Evolutionary conservation across 2,329 filamentous ascomycete genomes (phyloP), one percentile per base, ranked within the genome.

Genomic region (Verticillium nonalfalfae): DNA sequence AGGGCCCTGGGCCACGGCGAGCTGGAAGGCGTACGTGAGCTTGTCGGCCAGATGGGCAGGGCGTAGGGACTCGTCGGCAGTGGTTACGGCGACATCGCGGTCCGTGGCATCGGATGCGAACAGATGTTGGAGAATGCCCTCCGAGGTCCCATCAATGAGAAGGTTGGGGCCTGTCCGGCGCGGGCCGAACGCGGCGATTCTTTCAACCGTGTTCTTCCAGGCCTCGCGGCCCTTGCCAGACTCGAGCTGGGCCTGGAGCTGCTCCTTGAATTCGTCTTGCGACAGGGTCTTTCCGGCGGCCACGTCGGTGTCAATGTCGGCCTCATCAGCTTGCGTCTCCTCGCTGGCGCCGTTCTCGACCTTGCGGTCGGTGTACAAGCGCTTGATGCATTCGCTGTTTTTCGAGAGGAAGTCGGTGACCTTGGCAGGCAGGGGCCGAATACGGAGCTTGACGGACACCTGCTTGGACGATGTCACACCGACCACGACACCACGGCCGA

Each of bases 21-120:
- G 88, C 73, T 99, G 95, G 81, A 99, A 99, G 57, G 91, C 93
- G 73, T 99, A 93, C 9, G 86, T 82, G 65, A 98, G 90, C 72
- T 96, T 98, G 78, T 98, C 94, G 61, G 88, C 86, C 66, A 98
- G 88, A 69, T 95, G 89, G 57, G 81, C 81, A 4, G 88, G 80
- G 60, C 81, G 77, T 52, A 90, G 76, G 57, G 76, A 74, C 60
- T 85, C 81, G 57, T 79, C 77, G 3, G 77, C 76, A 7, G 75
- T 73, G 3, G 77, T 78, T 18, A 56, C 59, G 26, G 71, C 67
- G 40, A 65, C 65, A 7, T 69, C 66, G 36, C 67, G 60, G 34
- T 67, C 61, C 54, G 75, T 74, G 50, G 73, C 71, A 3, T 59
- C 56, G 4, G 59, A 21, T 0, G 75, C 72, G 66, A 86, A 93